Evolutionary conservation across 495 filamentous ascomycete genomes (phyloP), one percentile per base, ranked within the genome.

Genomic region (Amphirosellinia nigrospora): DNA sequence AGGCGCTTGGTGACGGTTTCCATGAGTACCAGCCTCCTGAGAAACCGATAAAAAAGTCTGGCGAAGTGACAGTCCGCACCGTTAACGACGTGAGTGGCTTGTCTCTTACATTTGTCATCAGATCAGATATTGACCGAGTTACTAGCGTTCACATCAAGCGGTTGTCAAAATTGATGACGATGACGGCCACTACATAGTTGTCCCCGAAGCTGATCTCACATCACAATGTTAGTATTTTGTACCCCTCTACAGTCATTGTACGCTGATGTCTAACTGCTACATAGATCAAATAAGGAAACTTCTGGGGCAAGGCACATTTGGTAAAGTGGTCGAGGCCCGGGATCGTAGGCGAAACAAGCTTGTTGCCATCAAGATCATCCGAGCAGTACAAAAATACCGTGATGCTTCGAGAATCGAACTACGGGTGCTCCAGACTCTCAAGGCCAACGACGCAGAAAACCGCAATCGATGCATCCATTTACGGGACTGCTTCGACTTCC

Each of bases 401-500:
- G 96, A 99, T 80, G 96, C 96, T 1, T 96, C 92, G n/a, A 89
- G 95, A 64, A 98, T 99, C 73, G 96, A 99, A 80, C 82, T 99
- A 5, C 90, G 96, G 60, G 96, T 99, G 7, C 82, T 99, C 19
- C 93, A 93, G 58, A 99, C 96, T 0, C 82, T 99, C 34, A 89
- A 93, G 52, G 90, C 90, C 23, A 98, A 98, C 81, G 96, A 99
- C 79, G 88, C 89, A 68, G 86, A 90, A 70, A 99, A 99, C 77
- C 89, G 93, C 50, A 99, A 99, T 80, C 91, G 96, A 69, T 99
- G 96, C 82, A 99, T 99, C 63, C 96, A 99, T 79, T 85, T 99
- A 30, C 89, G 95, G 34, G 96, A 99, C 76, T 98, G 94, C 81
- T 99, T 99, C 82, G 96, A 99, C 78, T 98, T 91, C 84, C 89